Percentiles rank a stretch among this genome's conserved stretches.
phyloP scores from a whole-genome alignment of 768 basidiomycete species.

The Naganishia randhawae region DNA sequence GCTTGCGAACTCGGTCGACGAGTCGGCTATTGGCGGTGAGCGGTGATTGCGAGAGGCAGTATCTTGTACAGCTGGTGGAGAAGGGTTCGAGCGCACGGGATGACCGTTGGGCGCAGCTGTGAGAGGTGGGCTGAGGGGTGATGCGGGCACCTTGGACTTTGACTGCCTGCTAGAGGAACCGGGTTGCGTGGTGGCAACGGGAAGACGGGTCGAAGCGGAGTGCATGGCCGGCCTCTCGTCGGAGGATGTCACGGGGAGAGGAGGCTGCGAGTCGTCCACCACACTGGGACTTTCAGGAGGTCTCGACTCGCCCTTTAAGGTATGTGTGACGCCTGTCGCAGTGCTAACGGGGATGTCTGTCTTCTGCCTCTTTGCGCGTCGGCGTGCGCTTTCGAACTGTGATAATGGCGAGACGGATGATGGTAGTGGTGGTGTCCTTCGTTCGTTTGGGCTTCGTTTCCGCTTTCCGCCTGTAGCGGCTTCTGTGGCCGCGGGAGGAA shows the following conservation, averaged over 20 bases:
- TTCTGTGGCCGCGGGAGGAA: neutral
- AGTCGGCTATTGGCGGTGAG: too few relatives aligned
- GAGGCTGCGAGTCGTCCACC: neutral
- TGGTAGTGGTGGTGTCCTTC: neutral
- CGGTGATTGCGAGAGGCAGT: too few relatives aligned
- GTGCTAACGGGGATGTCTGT: neutral
- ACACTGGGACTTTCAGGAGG: too few relatives aligned
- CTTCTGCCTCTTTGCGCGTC: neutral
- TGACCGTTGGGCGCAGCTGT: too few relatives aligned
- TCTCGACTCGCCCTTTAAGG: neutral
- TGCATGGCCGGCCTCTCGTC: neutral
- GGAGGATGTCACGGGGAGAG: neutral
- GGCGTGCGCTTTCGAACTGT: neutral
- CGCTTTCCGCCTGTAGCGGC: neutral
- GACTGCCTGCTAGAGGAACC: too few relatives aligned
- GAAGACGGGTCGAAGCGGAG: neutral
- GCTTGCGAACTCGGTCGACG: too few relatives aligned
- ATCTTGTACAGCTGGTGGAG: too few relatives aligned
- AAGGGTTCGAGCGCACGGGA: too few relatives aligned
- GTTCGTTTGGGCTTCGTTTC: neutral
- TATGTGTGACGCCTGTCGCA: neutral
- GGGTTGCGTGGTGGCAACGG: too few relatives aligned
- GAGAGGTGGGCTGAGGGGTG: too few relatives aligned
- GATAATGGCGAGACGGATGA: neutral
- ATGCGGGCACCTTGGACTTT: too few relatives aligned